Conservation (phyloP, 257 asterid genomes). For the Scutellaria barbata region DNA sequence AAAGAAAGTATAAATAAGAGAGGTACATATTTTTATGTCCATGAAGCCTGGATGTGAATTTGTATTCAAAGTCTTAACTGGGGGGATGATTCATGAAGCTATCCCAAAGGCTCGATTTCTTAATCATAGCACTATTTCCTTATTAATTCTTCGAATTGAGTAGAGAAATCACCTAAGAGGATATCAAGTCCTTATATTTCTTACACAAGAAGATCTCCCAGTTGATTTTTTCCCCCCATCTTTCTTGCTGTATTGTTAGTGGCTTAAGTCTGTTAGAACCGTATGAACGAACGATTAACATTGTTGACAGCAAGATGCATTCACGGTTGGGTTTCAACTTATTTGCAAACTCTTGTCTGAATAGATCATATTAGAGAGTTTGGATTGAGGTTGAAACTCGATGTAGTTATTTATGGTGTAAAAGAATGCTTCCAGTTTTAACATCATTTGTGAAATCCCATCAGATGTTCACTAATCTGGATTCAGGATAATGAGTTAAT, state of each 20-base stretch:
- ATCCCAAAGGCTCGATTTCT: conserved; percentile 4
- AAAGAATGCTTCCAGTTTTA: conserved; percentile 33
- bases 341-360: conserved; percentile 19
- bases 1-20: conserved; percentile 22
- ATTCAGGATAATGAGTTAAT: conserved; percentile 27
- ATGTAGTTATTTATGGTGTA: conserved; percentile 33
- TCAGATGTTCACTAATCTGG: conserved; percentile 34
- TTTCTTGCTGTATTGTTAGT: conserved; percentile 35
- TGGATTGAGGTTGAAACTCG: conserved; percentile 28
- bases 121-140: conserved; percentile 29
- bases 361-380: conserved; percentile 26
- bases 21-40: conserved; percentile 32
- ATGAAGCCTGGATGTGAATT: conserved; percentile 34
- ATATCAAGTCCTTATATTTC: conserved; percentile 30
- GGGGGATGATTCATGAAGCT: background rate
- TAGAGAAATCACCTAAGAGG: conserved; percentile 33
- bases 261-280: conserved; percentile 37
- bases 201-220: conserved; percentile 34
- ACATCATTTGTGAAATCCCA: conserved; percentile 31
- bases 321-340: conserved; percentile 21
- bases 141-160: conserved; percentile 24
- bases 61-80: conserved; percentile 19
- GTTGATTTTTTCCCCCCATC: conserved; percentile 15
- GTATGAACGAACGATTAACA: conserved; percentile 37
- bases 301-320: conserved; percentile 26